Evolutionary conservation across 2,329 filamentous ascomycete species (phyloP), one percentile per base, ranked within the genome.

Genomic region (Leptographium procerum): DNA sequence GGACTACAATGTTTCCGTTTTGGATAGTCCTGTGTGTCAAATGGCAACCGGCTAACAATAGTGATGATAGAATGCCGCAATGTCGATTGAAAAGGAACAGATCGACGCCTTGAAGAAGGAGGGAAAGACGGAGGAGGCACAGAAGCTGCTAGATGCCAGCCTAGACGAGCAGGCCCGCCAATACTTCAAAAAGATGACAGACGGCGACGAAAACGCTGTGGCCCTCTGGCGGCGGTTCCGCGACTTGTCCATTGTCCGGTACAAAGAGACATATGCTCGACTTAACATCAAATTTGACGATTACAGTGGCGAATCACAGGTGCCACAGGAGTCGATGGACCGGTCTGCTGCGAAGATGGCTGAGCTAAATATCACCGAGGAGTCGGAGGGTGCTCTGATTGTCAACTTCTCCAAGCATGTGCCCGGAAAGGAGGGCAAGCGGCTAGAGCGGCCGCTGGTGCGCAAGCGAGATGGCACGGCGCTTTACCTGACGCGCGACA

Each of bases 401-500:
- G 78, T 91, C 59, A 83, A 91, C 69, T 89, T 91, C 67, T 75
- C 79, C 57, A 84, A 87, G 68, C 81, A 86, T 60, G 77, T 87
- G 1, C 73, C 80, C 10, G 83, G 83, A 60, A 86, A 87, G 72
- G 73, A 79, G 58, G 84, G 83, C 63, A 88, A 88, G 74, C 82
- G 80, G 60, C 79, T 89, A 13, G 87, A 86, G 65, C 84, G 83
- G 67, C 81, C 86, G 29, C 80, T 91, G 57, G 80, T 91, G 60
- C 81, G 85, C 63, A 88, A 89, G 73, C 83, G 81, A 64, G 85
- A 88, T 63, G 88, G 88, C 58, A 89, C 86, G 14, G 87, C 86
- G 47, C 79, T 89, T 36, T 91, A 92, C 68, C 78, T 91, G 52
- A 89, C 88, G 55, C 83, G 88, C 64, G 87, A 92, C 69, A 86